phyloP scores from a whole-genome alignment of 257 asterid species.

The Solanum tarapatanum region DNA sequence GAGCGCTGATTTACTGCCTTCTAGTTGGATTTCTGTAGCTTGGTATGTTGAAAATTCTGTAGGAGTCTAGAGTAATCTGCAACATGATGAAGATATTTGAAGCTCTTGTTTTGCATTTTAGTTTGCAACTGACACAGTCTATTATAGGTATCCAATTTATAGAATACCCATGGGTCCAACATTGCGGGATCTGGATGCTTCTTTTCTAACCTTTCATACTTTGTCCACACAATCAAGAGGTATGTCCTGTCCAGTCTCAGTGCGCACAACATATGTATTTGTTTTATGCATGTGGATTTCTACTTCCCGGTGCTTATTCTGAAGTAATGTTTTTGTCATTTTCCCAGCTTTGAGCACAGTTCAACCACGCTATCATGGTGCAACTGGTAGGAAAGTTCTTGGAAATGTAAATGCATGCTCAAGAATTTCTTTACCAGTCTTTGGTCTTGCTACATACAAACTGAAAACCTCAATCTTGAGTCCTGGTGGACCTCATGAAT shows the following conservation, averaged over 20 bases:
- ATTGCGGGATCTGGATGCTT: conserved; percentile 21
- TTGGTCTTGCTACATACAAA: conserved; percentile 77
- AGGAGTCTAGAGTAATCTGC: background rate
- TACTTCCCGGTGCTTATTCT: background rate
- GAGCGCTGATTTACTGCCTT: conserved; percentile 76
- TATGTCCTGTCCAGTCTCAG: conserved; percentile 13
- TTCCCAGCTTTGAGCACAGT: conserved; percentile 36
- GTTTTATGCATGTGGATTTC: background rate
- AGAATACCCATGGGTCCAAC: conserved; percentile 33
- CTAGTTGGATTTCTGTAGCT: conserved; percentile 88
- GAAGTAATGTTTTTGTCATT: background rate
- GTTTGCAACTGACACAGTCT: background rate
- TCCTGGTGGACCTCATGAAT: conserved; percentile 49
- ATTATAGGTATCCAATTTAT: conserved; percentile 50
- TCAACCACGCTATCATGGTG: conserved; percentile 26
- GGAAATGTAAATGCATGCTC: conserved; percentile 29
- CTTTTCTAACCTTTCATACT: conserved; percentile 25
- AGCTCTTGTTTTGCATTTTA: background rate
- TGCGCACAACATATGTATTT: background rate
- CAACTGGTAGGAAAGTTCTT: conserved; percentile 16
- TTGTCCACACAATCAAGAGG: conserved; percentile 55
- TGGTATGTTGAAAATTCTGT: conserved; percentile 36
- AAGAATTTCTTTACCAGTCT: conserved; percentile 52
- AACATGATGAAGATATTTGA: background rate
- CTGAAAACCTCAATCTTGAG: conserved; percentile 45